A percentile compares a stretch with the other conserved stretches of the same genome.
phyloP scores from a whole-genome alignment of 768 basidiomycete species.

The Lentinula lateritia region DNA sequence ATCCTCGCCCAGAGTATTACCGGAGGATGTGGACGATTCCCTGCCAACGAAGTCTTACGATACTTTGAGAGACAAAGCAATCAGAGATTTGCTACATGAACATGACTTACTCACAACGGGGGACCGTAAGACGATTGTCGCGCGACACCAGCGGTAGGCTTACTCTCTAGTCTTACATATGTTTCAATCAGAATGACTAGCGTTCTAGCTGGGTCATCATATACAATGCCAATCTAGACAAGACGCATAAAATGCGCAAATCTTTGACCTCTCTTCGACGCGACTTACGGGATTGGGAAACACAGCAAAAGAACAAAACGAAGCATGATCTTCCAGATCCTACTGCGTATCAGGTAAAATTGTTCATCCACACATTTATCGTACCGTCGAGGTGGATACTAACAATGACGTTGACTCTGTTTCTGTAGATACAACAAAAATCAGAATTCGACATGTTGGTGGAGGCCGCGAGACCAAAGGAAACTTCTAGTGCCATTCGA shows the following conservation, averaged over 20 bases:
- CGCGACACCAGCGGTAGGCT: conserved; percentile 55
- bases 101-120: conserved; percentile 47
- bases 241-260: conserved; percentile 37
- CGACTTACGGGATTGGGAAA: conserved; percentile 59
- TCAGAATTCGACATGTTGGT: conserved; percentile 34
- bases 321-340: conserved; percentile 33
- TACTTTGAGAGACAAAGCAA: conserved; percentile 53
- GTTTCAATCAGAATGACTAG: not conserved
- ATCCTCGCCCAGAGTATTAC: conserved; percentile 15
- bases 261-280: conserved; percentile 37
- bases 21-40: conserved; percentile 32
- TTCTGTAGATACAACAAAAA: conserved; percentile 31
- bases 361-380: not conserved
- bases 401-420: not conserved
- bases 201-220: conserved; percentile 58
- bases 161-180: not conserved
- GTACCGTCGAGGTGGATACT: no score
- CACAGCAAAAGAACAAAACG: conserved; percentile 36
- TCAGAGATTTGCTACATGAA: conserved; percentile 51
- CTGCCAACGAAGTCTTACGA: conserved; percentile 65
- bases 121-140: conserved; percentile 43
- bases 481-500: conserved; percentile 2
- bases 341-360: conserved; percentile 32
- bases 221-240: conserved; percentile 70
- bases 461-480: conserved; percentile 27